Base-by-base conservation (phyloP, 352 stramenopile genomes). In the Globisporangium uncinulatum region DNA sequence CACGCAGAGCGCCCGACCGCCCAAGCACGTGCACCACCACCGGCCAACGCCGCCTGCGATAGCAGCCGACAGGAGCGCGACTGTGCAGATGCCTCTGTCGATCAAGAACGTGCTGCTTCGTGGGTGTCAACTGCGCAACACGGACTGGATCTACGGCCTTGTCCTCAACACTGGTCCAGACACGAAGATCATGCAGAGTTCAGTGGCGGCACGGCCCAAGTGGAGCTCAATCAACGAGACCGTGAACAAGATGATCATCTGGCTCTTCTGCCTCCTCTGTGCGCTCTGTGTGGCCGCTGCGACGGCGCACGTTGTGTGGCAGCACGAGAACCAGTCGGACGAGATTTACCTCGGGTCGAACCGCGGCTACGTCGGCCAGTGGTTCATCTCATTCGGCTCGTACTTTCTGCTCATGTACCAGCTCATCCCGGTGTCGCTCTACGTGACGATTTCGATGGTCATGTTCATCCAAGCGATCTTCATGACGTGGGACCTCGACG, bases 371-470 rank as follows among this genome's bases (percentile, higher is more conserved):
- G 41, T 15, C 74, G 87, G 62, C 86, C 77, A 69, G 87, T 97
- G 37, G 59, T 88, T n/a, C 69, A 20, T 17, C 34, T 90, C 34
- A 11, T 92, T 97, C 56, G 74, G 95, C 24, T 87, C 84, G 54
- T 99, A 98, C 76, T 91, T 99, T 34, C 76, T 98, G 19, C 79
- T 99, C 46, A 94, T 98, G 76, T 97, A 91, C 72, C 94, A 98
- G 67, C 97, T 99, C 77, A 96, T 99, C 34, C 97, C 97, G 15
- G 83, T 99, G 36, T 98, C 90, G 67, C 84, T 99, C 13, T 99
- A 99, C 69, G 95, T 99, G 37, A 98, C 94, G 0, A 95, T 99
- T n/a, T 96, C 97, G 64, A 89, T 98, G 51, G 89, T 97, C 47
- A 98, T 97, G 69, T 96, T 98, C 56, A 89, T 94, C 52, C 92